phyloP scores from a whole-genome alignment of 2,329 filamentous ascomycete genomes.

The Plenodomus biglobosus region DNA sequence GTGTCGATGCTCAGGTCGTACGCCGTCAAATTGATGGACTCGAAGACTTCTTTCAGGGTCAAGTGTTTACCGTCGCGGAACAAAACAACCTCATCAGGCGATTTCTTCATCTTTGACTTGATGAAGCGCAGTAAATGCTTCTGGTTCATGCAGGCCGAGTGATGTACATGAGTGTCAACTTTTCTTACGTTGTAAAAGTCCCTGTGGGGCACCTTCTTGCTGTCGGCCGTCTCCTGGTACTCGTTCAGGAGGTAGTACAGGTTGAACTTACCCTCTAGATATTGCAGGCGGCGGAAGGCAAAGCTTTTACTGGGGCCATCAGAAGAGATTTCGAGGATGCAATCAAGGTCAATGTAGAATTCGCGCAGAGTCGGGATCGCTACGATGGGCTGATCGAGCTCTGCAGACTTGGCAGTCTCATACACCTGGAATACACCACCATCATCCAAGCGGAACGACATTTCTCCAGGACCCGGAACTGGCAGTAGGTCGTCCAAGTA shows the following conservation, averaged over 20 bases:
- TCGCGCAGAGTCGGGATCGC: constrained; percentile 90
- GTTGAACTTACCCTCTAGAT: constrained; percentile 96
- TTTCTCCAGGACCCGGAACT: constrained; percentile 68
- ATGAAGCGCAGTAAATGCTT: constrained; percentile 98
- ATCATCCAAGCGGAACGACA: constrained; percentile 77
- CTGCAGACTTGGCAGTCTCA: constrained; percentile 64
- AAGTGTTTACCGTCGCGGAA: constrained; percentile 90
- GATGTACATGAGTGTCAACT: constrained; percentile 98
- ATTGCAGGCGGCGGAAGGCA: constrained; percentile 90
- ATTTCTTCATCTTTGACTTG: constrained; percentile 99
- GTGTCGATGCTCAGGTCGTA: constrained; percentile 99
- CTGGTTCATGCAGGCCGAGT: constrained; percentile 99
- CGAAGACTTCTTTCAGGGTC: constrained; percentile 89
- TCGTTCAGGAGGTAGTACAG: constrained; percentile 91
- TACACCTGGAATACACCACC: constrained; percentile 93
- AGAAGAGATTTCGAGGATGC: constrained; percentile 83
- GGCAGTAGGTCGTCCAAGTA: constrained; percentile 75
- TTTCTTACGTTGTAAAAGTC: constrained; percentile 99
- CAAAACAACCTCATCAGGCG: constrained; percentile 87
- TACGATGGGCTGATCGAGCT: constrained; percentile 69
- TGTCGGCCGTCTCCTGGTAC: constrained; percentile 97
- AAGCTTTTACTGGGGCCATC: constrained; percentile 97
- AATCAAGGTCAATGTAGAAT: constrained; percentile 92
- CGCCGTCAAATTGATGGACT: constrained; percentile 94
- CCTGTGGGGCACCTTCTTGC: constrained; percentile 93